Conservation (phyloP, 345 rosid species). For the Boechera retrofracta region DNA sequence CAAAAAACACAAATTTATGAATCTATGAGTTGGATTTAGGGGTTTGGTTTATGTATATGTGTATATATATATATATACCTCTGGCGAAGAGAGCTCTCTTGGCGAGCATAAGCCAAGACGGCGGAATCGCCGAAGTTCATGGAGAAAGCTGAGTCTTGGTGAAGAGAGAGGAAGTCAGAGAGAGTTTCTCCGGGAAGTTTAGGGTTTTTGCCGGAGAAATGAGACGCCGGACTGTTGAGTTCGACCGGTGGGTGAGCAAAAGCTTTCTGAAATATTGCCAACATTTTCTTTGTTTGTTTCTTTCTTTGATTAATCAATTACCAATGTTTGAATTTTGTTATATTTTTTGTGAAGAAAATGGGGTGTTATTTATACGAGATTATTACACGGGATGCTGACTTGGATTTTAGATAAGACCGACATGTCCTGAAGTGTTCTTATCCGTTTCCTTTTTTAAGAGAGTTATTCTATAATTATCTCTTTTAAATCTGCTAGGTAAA, state of each 20-base stretch:
- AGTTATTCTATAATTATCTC: neutral
- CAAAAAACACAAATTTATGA: neutral
- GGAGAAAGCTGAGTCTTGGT: constrained; percentile 61
- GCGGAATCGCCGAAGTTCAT: constrained; percentile 66
- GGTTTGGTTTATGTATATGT: neutral
- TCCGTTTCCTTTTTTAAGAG: constrained; percentile 25
- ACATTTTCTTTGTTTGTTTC: constrained; percentile 45
- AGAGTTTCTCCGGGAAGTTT: constrained; percentile 69
- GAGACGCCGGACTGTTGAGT: constrained; percentile 83
- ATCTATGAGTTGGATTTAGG: neutral
- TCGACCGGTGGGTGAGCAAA: constrained; percentile 84
- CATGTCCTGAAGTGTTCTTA: constrained; percentile 45
- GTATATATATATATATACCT: constrained; percentile 48
- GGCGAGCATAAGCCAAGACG: constrained; percentile 58
- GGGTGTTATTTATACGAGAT: constrained; percentile 15
- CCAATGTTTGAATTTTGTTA: neutral
- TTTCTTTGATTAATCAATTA: neutral
- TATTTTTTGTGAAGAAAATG: neutral
- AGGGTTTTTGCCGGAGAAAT: constrained; percentile 47
- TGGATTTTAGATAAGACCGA: constrained; percentile 49
- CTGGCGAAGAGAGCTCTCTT: constrained; percentile 50
- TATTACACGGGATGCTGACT: constrained; percentile 22
- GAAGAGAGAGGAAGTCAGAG: constrained; percentile 60
- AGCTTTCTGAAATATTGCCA: constrained; percentile 79
- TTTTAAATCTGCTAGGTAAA: neutral